Percentiles rank a stretch among this genome's conserved stretches.
Evolutionary conservation across 768 basidiomycete genomes (phyloP).

Genomic region (Tylopilus plumbeoviolaceoides): DNA sequence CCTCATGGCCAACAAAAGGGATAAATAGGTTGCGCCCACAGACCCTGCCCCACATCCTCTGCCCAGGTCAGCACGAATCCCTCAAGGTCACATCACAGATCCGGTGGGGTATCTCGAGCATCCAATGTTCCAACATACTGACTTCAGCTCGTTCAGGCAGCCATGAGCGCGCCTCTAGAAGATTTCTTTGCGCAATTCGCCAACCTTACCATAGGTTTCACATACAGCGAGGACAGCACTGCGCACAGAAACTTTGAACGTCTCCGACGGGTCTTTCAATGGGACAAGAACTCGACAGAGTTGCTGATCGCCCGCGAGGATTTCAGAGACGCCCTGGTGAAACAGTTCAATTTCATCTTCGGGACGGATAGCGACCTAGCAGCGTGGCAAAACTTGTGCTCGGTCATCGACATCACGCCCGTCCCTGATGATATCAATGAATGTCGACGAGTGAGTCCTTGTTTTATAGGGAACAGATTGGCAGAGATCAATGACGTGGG

Average conservation of each 20-base stretch:
- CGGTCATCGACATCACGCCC: constrained; percentile 18
- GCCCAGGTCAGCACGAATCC: not conserved
- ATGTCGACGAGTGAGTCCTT: constrained; percentile 16
- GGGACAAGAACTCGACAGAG: not conserved
- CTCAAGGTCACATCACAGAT: not conserved
- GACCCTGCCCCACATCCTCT: not conserved
- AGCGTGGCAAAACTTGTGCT: constrained; percentile 27
- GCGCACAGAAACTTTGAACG: constrained; percentile 21
- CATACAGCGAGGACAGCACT: constrained; percentile 8
- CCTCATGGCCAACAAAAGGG: not conserved
- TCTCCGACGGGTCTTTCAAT: constrained; percentile 5
- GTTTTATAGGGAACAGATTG: not conserved
- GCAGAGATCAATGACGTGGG: not conserved
- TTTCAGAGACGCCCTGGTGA: constrained; percentile 20
- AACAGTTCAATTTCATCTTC: constrained; percentile 24
- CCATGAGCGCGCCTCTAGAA: constrained; percentile 18
- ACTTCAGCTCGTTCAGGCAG: constrained; percentile 1
- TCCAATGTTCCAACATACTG: not conserved
- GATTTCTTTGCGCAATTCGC: constrained; percentile 23
- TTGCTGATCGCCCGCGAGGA: not conserved
- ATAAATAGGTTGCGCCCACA: not conserved
- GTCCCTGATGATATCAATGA: constrained; percentile 14
- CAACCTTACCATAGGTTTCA: constrained; percentile 7
- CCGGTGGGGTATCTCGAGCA: not conserved
- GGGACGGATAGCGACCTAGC: constrained; percentile 16